These are phyloP conservation scores for Cetraspora pellucida DNA, from an alignment of 192 early-diverging fungal genomes.

Conservation along the genomic window DNA sequence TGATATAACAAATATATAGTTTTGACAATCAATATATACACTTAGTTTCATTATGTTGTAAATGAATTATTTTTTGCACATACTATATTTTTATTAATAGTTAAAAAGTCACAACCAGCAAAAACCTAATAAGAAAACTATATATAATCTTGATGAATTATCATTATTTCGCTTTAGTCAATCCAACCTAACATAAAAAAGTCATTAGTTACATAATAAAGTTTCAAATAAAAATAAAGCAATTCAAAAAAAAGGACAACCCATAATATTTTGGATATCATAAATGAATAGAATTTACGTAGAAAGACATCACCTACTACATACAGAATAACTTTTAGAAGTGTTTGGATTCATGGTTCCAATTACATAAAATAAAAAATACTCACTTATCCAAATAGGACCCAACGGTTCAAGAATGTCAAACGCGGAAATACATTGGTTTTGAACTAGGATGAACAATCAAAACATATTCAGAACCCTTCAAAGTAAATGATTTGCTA, in stretches of 20 bases:
- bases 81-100: too few relatives aligned
- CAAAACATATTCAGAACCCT: slow-evolving; percentile 57
- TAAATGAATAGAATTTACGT: slow-evolving; percentile 81
- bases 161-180: neutral
- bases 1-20: too few relatives aligned
- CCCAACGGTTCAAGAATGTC: slow-evolving; percentile 78
- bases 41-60: too few relatives aligned
- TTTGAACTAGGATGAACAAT: slow-evolving; percentile 50
- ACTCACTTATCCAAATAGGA: slow-evolving; percentile 74
- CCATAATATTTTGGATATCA: slow-evolving; percentile 69
- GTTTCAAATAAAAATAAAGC: slow-evolving; percentile 37
- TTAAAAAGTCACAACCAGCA: too few relatives aligned
- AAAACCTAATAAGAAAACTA: too few relatives aligned
- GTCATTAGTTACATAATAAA: neutral
- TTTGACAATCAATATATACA: too few relatives aligned
- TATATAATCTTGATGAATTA: too few relatives aligned
- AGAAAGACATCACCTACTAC: slow-evolving; percentile 79
- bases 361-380: neutral
- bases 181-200: slow-evolving; percentile 14
- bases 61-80: too few relatives aligned
- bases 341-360: neutral
- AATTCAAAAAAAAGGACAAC: slow-evolving; percentile 56
- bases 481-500: slow-evolving; percentile 68
- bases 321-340: neutral
- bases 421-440: slow-evolving; percentile 78